Percentiles rank a stretch among this genome's conserved stretches.
phyloP scores from a whole-genome alignment of 345 rosid species.

The Eucalyptus sp. region DNA sequence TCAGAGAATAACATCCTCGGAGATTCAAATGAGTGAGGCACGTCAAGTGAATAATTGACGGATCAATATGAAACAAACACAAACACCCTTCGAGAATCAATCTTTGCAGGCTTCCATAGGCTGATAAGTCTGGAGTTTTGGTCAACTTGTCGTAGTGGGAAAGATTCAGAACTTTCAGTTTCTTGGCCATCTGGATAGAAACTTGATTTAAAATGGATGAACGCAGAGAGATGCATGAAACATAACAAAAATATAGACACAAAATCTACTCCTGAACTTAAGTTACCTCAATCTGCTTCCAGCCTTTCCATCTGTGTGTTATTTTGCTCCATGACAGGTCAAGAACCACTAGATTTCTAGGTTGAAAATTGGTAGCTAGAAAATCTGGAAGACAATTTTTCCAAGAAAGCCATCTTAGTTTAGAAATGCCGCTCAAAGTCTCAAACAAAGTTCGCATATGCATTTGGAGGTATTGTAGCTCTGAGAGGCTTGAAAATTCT shows the following conservation, averaged over 20 bases:
- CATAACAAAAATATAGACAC: neutral
- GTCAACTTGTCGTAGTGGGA: neutral
- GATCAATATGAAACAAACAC: neutral
- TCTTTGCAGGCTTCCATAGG: neutral
- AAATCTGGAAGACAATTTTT: neutral
- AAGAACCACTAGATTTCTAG: neutral
- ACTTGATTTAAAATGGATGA: neutral
- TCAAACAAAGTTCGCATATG: neutral
- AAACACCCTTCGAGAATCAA: neutral
- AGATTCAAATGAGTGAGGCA: neutral
- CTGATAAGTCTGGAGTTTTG: neutral
- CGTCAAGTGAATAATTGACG: neutral
- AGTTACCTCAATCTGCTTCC: neutral
- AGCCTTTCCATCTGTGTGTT: neutral
- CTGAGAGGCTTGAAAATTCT: neutral
- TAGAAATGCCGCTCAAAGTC: neutral
- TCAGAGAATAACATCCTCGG: neutral
- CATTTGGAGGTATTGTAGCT: neutral
- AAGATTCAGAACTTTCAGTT: neutral
- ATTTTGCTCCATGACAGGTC: neutral
- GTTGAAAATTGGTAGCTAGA: neutral
- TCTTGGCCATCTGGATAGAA: neutral
- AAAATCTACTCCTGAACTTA: neutral
- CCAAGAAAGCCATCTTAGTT: neutral
- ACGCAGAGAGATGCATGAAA: neutral